Evolutionary conservation across 768 basidiomycete species (phyloP), one percentile per base, ranked within the genome.

Genomic region (Punctularia strigosozonata): DNA sequence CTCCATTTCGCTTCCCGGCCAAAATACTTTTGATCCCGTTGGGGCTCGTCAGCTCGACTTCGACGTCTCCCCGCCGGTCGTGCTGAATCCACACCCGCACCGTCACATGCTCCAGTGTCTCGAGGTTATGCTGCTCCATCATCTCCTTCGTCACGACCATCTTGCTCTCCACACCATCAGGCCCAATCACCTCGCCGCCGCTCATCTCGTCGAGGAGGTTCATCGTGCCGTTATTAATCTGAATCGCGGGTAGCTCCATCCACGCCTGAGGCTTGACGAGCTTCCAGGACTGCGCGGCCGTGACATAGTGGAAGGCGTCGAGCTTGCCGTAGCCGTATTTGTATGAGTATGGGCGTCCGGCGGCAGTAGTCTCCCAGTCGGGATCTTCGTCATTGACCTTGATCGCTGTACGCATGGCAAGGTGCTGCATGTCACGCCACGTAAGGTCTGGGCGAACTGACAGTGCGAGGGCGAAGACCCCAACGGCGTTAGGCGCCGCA

Each of bases 311-410:
- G 39, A 79, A 85, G 3, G 79, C 92, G 56, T 95, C 83, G 42
- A 98, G 66, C 25, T 73, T 76, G 18, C 95, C 95, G 52, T 80
- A 99, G 2, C 95, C 95, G 50, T 95, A 99, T 58, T 98, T 98
- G 68, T 99, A 97, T 50, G 76, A 79, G 56, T 69, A 86, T 18
- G 51, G 60, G 17, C 78, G 67, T 3, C 86, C 87, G 2, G 61
- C 57, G 12, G 83, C 74, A 0, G 80, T 97, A 38, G 53, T 63
- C 53, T 94, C 86, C 95, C 95, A 99, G 54, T 94, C 92, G 2
- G 88, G 86, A 53, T 98, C 94, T 2, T 84, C 78, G 2, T 75
- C 68, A 53, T 92, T 97, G 58, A 99, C 75, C 48, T 71, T 64
- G 15, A 76, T 68, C 2, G 85, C 83, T 1, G 76, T 82, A 42